Conservation (phyloP, 306 rosid genomes). For the Echinosophora koreensis region DNA sequence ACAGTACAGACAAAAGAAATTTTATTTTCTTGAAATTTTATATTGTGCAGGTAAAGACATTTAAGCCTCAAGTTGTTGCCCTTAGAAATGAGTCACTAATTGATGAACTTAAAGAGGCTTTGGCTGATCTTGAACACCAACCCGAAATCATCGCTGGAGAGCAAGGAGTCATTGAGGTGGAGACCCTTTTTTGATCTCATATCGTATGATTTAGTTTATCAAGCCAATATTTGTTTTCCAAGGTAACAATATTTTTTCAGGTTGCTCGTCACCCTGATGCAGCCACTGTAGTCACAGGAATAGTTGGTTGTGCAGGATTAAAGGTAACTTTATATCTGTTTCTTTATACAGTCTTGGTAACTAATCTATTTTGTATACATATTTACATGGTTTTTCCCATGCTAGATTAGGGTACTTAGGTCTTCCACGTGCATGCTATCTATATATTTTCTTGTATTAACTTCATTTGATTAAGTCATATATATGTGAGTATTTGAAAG, state of each 20-base stretch:
- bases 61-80: constrained; percentile 82
- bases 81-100: constrained; percentile 76
- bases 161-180: constrained; percentile 90
- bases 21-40: neutral
- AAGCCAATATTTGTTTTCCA: neutral
- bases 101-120: constrained; percentile 86
- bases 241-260: constrained; percentile 53
- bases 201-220: constrained; percentile 9
- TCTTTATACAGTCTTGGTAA: neutral
- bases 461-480: neutral
- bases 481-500: neutral
- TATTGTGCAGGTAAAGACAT: constrained; percentile 71
- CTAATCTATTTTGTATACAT: constrained; percentile 26
- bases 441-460: neutral
- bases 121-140: constrained; percentile 72
- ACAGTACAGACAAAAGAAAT: neutral
- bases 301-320: constrained; percentile 92
- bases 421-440: neutral
- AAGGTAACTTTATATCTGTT: constrained; percentile 59
- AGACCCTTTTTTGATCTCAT: constrained; percentile 13
- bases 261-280: constrained; percentile 94
- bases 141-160: constrained; percentile 91
- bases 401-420: neutral
- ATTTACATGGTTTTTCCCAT: neutral
- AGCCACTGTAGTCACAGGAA: constrained; percentile 87